Evolutionary conservation across 1,284 basidiomycete species (phyloP).

Genomic region (Ganoderma sp.): DNA sequence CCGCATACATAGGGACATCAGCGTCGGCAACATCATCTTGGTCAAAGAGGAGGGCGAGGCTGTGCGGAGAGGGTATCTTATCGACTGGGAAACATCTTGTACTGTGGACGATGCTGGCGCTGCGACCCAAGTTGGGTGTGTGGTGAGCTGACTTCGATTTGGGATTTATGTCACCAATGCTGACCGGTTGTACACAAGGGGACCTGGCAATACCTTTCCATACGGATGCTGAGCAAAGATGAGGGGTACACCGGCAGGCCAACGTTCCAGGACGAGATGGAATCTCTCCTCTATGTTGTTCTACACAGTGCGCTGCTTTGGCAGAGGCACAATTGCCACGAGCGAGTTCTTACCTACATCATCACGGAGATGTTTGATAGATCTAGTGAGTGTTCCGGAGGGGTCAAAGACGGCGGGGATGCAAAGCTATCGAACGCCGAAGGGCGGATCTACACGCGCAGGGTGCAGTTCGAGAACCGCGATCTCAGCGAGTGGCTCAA

Average conservation of each 20-base stretch:
- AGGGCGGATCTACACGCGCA: neutral
- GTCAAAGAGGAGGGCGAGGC: conserved; percentile 10
- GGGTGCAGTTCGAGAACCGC: neutral
- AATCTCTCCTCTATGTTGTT: conserved; percentile 28
- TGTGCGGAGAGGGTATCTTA: conserved; percentile 14
- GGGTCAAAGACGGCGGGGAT: conserved; percentile 6
- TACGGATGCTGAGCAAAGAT: neutral
- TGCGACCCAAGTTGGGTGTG: neutral
- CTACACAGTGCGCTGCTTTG: conserved; percentile 20
- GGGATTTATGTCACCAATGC: neutral
- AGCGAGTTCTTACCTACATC: neutral
- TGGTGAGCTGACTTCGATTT: neutral
- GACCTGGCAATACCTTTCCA: conserved; percentile 22
- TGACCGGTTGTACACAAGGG: conserved; percentile 9
- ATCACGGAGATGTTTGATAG: neutral
- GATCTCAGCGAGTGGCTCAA: conserved; percentile 16
- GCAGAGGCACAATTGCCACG: neutral
- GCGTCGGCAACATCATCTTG: conserved; percentile 25
- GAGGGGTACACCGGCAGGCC: neutral
- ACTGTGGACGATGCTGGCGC: conserved; percentile 7
- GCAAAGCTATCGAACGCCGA: conserved; percentile 14
- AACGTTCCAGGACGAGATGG: conserved; percentile 25
- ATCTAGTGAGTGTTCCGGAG: neutral
- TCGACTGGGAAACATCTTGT: conserved; percentile 24
- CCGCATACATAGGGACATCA: conserved; percentile 21